Evolutionary conservation across 2,329 filamentous ascomycete genomes (phyloP), one percentile per base, ranked within the genome.

Genomic region (Harringtonia aguacate): DNA sequence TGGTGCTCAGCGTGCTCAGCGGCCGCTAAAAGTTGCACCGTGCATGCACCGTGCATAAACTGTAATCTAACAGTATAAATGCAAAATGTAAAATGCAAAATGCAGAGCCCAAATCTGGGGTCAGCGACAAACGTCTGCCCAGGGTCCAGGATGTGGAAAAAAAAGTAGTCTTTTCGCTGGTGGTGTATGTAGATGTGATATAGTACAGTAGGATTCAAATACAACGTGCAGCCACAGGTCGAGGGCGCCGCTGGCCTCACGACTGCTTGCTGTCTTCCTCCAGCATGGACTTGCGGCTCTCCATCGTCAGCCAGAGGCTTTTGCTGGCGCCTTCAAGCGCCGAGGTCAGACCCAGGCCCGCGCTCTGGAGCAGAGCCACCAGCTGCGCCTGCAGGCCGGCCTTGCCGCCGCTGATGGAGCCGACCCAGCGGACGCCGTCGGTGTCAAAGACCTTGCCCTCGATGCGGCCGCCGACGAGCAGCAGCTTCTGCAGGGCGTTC

Each of bases 221-320:
- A n/a, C n/a, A n/a, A n/a, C n/a, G n/a, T n/a, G n/a, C n/a, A n/a
- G 28, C 28, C 28, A 29, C 28, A 29, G 28, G 8, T 8, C 28
- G 28, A 13, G 8, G 8, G 30, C 33, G 3, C 8, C n/a, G 13
- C 20, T 18, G 14, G 4, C 21, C 27, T 35, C 4, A 21, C 44
- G 53, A 53, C 29, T 56, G 56, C 37, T 56, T 62, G 36, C 57
- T 56, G 54, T 86, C 81, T 53, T 89, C 84, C 57, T 95, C 87
- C 61, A 98, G 63, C 66, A 90, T 83, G 39, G 70, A 77, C 64
- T 81, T 79, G 60, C 90, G 73, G 39, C 85, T 79, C 70, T 97
- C 90, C 56, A 98, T 68, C 13, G 90, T 86, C 49, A 95, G 73
- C 73, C 90, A 97, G 54, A 98, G 60, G 58, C 77, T 89, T 71